Evolutionary conservation across 768 basidiomycete species (phyloP).

Genomic region (Mycena sanguinolenta): DNA sequence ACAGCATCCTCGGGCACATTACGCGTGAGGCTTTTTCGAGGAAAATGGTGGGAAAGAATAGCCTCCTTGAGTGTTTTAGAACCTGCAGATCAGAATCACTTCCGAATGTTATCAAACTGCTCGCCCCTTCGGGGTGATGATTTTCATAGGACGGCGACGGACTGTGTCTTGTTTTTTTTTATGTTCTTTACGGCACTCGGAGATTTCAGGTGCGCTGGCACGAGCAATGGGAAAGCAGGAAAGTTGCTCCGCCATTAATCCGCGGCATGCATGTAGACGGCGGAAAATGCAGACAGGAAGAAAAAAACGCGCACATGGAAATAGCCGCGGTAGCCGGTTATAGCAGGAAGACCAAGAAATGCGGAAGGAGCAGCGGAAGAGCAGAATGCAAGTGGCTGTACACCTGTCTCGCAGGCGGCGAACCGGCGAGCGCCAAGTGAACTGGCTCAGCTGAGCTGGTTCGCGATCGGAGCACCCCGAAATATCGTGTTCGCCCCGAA

Average conservation of each 20-base stretch:
- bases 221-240: not conserved
- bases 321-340: constrained; percentile 14
- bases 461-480: constrained; percentile 8
- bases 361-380: constrained; percentile 15
- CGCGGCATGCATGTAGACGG: not conserved
- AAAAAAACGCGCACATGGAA: not conserved
- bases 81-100: constrained; percentile 25
- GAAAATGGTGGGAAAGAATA: not conserved
- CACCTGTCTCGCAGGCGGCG: not conserved
- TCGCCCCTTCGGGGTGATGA: constrained; percentile 12
- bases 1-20: constrained; percentile 21
- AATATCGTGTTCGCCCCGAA: constrained; percentile 3
- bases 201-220: constrained; percentile 16
- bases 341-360: not conserved
- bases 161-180: constrained; percentile 4
- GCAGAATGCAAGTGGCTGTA: constrained; percentile 29
- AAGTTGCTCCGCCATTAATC: not conserved
- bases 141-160: constrained; percentile 19
- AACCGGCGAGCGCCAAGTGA: not conserved
- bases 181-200: constrained; percentile 23
- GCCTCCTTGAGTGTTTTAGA: not conserved
- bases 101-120: constrained; percentile 23
- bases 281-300: not conserved
- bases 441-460: not conserved
- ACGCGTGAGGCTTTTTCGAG: not conserved